Conservation (phyloP, 2,329 filamentous ascomycete genomes). For the Phaeoacremonium minimum region DNA sequence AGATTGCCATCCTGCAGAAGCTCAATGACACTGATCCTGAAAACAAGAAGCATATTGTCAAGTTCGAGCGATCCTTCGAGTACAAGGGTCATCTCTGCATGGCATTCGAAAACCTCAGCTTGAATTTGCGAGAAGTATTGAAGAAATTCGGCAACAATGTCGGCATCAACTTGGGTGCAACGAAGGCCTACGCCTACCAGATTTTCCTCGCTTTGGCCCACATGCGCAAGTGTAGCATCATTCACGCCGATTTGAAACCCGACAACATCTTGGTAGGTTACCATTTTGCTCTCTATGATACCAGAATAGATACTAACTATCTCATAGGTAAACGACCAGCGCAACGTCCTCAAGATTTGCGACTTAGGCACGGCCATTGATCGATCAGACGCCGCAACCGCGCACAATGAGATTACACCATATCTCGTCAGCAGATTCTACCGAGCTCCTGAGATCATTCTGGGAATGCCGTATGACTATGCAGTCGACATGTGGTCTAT, state of each 20-base stretch:
- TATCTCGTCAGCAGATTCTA: conserved; percentile 98
- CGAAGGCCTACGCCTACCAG: conserved; percentile 86
- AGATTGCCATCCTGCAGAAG: conserved; percentile 88
- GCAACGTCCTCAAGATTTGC: conserved; percentile 87
- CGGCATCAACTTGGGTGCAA: conserved; percentile 84
- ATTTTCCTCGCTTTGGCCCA: conserved; percentile 88
- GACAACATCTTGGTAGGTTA: conserved; percentile 84
- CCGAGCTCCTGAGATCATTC: conserved; percentile 91
- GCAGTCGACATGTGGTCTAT: conserved; percentile 97
- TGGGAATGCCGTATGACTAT: conserved; percentile 94
- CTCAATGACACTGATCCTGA: conserved; percentile 82
- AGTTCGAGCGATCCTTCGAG: conserved; percentile 82
- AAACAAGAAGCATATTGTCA: conserved; percentile 87
- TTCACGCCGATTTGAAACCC: conserved; percentile 95
- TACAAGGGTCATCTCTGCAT: conserved; percentile 95
- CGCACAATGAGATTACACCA: conserved; percentile 79
- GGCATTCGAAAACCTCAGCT: conserved; percentile 90
- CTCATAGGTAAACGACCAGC: conserved; percentile 67
- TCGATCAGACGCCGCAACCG: conserved; percentile 69
- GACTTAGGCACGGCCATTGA: conserved; percentile 96
- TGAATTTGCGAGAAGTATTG: conserved; percentile 89
- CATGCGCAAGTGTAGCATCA: conserved; percentile 85
- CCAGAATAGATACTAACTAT: conserved; percentile 18
- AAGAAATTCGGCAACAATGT: conserved; percentile 95
- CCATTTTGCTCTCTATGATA: not conserved